Percentiles rank a stretch among this genome's conserved stretches.
Conservation (phyloP, 2,329 filamentous ascomycete species). For the Shiraia sp. region DNA sequence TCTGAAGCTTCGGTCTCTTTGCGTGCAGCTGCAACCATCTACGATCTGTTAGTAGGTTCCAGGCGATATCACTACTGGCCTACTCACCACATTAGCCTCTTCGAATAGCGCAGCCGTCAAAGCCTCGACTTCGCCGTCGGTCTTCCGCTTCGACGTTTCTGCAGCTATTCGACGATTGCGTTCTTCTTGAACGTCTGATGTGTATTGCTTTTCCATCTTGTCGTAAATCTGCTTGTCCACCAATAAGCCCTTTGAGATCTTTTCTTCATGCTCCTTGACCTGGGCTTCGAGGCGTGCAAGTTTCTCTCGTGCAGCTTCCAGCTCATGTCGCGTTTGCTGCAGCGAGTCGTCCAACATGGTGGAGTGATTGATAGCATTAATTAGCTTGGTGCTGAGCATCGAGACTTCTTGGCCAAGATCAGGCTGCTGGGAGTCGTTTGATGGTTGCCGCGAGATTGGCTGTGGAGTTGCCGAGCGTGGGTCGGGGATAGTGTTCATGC, state of each 20-base stretch:
- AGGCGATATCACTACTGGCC: not conserved
- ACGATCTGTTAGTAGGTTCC: constrained; percentile 17
- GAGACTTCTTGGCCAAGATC: constrained; percentile 78
- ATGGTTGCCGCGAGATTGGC: constrained; percentile 46
- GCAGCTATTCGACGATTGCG: constrained; percentile 46
- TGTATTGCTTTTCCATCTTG: constrained; percentile 47
- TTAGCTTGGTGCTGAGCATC: constrained; percentile 89
- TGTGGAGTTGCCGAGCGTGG: constrained; percentile 50
- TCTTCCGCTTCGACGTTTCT: constrained; percentile 75
- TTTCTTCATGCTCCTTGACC: constrained; percentile 69
- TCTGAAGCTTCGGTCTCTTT: constrained; percentile 79
- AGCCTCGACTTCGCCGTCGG: constrained; percentile 89
- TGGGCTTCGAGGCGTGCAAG: constrained; percentile 71
- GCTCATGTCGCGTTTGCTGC: constrained; percentile 78
- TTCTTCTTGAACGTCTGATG: constrained; percentile 49
- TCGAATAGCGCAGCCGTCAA: constrained; percentile 94
- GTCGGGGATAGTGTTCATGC: constrained; percentile 70
- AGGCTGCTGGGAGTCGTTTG: constrained; percentile 59
- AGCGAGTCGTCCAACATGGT: constrained; percentile 88
- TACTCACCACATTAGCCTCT: constrained; percentile 81
- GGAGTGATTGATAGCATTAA: constrained; percentile 96
- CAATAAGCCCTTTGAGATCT: constrained; percentile 74
- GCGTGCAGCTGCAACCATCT: constrained; percentile 91
- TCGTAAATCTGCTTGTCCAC: constrained; percentile 77
- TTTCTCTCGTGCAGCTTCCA: constrained; percentile 71